Base-by-base conservation (phyloP, 2,329 filamentous ascomycete species). In the Colletotrichum aenigma region DNA sequence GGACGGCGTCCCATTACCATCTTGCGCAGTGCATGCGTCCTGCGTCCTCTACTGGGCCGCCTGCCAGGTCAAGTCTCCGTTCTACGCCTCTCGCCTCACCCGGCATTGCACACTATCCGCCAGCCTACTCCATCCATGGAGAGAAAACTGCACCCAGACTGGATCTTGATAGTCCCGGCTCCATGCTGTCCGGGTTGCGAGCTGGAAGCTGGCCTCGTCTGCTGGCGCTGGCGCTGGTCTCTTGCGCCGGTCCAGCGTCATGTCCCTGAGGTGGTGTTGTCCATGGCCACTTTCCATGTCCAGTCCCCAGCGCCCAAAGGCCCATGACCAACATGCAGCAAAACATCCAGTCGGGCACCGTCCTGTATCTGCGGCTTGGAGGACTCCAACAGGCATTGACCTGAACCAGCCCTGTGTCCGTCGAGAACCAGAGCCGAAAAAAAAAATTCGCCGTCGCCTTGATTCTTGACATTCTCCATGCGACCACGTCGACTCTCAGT, bases 311-410 rank as follows among this genome's bases (percentile, higher is more conserved):
- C 28, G 21, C 60, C 32, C 60, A 64, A 36, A n/a, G 43, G 36
- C 70, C 65, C 34, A 55, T 66, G 69, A 34, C 70, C 36, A 61
- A 70, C 48, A 26, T 65, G 43, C 48, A 70, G 66, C 52, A 69
- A 61, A 43, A 30, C 30, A 26, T 62, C 66, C 66, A 62, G 66
- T 61, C 56, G 18, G 60, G 28, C 72, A 24, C 34, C 28, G 48
- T 43, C n/a, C 34, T 26, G 36, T 24, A 55, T 61, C 61, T 60
- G 70, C 65, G 34, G 70, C 21, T 28, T 26, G 70, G 72, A 75
- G 72, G 72, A 72, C 72, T 67, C 72, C 72, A 67, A 71, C 69
- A 66, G 30, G 68, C 72, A 66, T 70, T 69, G 68, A 43, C 68
- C 72, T 66, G 52, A 56, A 24, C 38, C 32, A 26, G 66, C 24